phyloP scores from a whole-genome alignment of 169 alveolate genomes.

The Plasmodium blacklocki region DNA sequence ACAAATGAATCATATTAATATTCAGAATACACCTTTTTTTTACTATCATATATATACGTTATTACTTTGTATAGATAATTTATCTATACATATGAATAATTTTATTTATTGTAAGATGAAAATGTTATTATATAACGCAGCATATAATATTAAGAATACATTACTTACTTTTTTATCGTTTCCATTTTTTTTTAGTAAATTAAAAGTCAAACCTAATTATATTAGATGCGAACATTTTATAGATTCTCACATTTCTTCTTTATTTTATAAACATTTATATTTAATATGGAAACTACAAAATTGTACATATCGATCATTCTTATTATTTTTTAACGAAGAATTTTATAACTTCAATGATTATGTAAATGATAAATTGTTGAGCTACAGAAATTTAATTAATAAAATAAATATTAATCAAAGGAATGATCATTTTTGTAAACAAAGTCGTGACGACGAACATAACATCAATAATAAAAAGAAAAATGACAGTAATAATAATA shows the following conservation, averaged over 20 bases:
- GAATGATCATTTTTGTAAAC: neutral
- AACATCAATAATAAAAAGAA: neutral
- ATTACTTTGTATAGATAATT: constrained; percentile 19
- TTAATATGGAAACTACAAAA: constrained; percentile 36
- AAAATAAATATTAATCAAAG: neutral
- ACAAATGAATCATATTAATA: neutral
- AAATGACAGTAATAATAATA: neutral
- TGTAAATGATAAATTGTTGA: constrained; percentile 17
- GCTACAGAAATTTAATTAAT: neutral
- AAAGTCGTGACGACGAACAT: neutral
- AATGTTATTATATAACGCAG: constrained; percentile 33
- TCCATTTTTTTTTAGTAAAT: constrained; percentile 52
- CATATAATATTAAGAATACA: constrained; percentile 49
- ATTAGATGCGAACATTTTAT: constrained; percentile 56
- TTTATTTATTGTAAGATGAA: constrained; percentile 18
- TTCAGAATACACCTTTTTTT: constrained; percentile 6
- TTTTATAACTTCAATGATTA: constrained; percentile 33
- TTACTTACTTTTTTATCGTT: constrained; percentile 50
- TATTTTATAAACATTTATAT: constrained; percentile 21
- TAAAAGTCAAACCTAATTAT: constrained; percentile 5
- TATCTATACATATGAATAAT: constrained; percentile 28
- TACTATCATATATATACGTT: constrained; percentile 31
- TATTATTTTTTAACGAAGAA: constrained; percentile 26
- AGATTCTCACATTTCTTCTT: constrained; percentile 47
- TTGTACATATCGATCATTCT: constrained; percentile 50